Evolutionary conservation across 805 yeast genomes (phyloP), one percentile per base, ranked within the genome.

Genomic region (Jamesozyma rosinii): DNA sequence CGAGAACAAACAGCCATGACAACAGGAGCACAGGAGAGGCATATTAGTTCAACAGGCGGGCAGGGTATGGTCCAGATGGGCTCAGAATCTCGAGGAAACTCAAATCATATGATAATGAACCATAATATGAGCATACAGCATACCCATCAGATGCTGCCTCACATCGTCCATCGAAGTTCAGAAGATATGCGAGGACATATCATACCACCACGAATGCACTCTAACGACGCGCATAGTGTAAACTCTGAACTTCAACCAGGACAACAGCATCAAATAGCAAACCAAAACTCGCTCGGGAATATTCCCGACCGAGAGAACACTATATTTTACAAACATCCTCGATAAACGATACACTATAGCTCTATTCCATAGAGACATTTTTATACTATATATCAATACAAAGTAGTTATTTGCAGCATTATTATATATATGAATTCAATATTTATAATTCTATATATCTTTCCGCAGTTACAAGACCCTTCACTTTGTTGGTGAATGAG

Each of bases 401-500:
- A 15, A 33, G 18, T 17, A 33, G 15, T 15, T 33, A 15, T 14
- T 14, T 17, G 4, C 15, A 8, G 18, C 19, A 33, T 6, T 33
- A 17, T 19, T 15, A 33, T 15, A 6, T 13, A 31, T 15, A 31
- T 31, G n/a, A 14, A 31, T 8, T 8, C 11, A 24, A 17, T 19
- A 34, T 22, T 19, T 53, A 72, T 22, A 75, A 47, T 48, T 65
- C 74, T 44, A 81, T 55, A 48, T 68, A 70, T 48, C 71, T 70
- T 37, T 69, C 66, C 21, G 83, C 71, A 44, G 75, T 72, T 2
- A 87, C 82, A 50, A 88, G 59, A 0, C 96, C 96, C 39, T 76
- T 75, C 14, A 70, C 77, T 46, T 65, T 53, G 53, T 85, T 88
- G 26, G 86, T 73, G 68, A 79, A 79, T 3, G 79, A 72, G 19